phyloP scores from a whole-genome alignment of 2,329 filamentous ascomycete genomes.

The Ilyonectria robusta region DNA sequence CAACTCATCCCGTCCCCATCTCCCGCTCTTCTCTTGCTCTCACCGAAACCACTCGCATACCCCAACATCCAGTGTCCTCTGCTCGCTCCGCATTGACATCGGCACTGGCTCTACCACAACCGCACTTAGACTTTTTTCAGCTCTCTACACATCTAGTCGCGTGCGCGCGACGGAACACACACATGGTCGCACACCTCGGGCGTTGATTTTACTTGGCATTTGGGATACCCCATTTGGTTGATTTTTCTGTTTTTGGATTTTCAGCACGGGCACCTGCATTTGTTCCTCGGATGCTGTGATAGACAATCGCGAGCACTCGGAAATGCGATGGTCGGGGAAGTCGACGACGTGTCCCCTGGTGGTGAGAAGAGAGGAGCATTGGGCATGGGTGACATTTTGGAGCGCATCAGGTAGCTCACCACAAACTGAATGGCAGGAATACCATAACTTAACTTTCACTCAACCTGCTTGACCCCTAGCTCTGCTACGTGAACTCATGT shows the following conservation, averaged over 20 bases:
- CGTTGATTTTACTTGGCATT: constrained; percentile 43
- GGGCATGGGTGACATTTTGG: constrained; percentile 23
- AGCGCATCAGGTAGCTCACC: constrained; percentile 42
- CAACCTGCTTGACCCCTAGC: not conserved
- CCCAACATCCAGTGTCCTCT: constrained; percentile 20
- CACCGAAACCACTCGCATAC: constrained; percentile 4
- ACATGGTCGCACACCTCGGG: constrained; percentile 30
- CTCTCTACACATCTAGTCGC: constrained; percentile 15
- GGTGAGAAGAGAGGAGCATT: constrained; percentile 13
- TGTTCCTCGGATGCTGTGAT: not conserved
- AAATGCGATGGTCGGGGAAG: constrained; percentile 13
- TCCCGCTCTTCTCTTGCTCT: constrained; percentile 28
- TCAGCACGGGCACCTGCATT: constrained; percentile 17
- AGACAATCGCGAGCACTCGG: constrained; percentile 5
- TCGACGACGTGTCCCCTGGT: constrained; percentile 6
- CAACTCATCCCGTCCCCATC: constrained; percentile 8
- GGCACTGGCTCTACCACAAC: constrained; percentile 29
- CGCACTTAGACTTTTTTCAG: constrained; percentile 41
- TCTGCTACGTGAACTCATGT: constrained; percentile 1
- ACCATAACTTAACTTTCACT: constrained; percentile 49
- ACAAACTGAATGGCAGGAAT: constrained; percentile 55
- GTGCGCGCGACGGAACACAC: constrained; percentile 12
- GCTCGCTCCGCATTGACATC: constrained; percentile 33
- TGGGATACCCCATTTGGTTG: constrained; percentile 45
- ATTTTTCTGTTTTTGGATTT: constrained; percentile 3